Evolutionary conservation across 176 grass and related monocot species (phyloP), one percentile per base, ranked within the genome.

Genomic region (Leersia perrieri): DNA sequence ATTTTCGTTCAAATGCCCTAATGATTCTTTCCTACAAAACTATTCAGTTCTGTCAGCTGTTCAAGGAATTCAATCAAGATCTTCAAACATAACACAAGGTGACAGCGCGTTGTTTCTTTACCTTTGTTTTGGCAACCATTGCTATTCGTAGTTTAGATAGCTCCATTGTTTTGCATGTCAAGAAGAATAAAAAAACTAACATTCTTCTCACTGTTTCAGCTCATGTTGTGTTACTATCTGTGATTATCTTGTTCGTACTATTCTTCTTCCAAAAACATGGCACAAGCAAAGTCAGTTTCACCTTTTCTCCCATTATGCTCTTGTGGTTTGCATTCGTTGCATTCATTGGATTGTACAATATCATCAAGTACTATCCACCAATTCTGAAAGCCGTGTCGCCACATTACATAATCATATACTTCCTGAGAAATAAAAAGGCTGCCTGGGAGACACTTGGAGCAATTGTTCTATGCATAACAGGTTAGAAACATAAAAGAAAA

Each of bases 61-160:
- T 66, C 93, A 96, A 84, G 93, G 93, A 88, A 90, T 96, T 78
- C 93, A 96, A 75, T 88, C 90, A 36, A 92, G 88, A 74, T 96
- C 88, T 38, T 40, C 88, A 20, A 86, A 64, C 2, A 92, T 96
- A 63, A 96, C 82, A 41, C 90, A 96, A 90, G 78, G 93, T 88
- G 86, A 90, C 39, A 69, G 33, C 7, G 1, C 11, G 34, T 72
- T 71, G 64, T 60, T 40, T 55, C 29, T 60, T 66, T 10, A 60
- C 34, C 30, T 67, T n/a, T 27, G 2, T 39, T 25, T 68, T 8
- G 58, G 32, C 20, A 66, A 58, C 31, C 5, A 31, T 53, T 62
- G 10, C n/a, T 81, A 30, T 0, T 31, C 57, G 30, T 41, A 63
- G 35, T 64, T 68, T 86, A 40, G 3, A 12, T 51, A 53, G 8